Evolutionary conservation across 2,329 filamentous ascomycete species (phyloP).

Genomic region (Teratosphaeria destructans): DNA sequence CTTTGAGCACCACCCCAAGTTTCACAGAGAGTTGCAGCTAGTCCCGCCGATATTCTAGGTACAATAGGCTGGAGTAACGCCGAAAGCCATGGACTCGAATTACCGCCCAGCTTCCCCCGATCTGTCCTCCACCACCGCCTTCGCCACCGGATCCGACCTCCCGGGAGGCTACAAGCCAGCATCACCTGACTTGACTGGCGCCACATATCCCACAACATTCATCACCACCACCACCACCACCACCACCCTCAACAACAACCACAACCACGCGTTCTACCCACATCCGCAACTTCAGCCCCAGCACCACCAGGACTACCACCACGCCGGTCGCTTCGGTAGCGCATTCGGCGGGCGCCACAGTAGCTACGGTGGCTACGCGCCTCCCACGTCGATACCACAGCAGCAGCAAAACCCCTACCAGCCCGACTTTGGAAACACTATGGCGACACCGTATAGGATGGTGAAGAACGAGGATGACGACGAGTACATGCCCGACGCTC

Average conservation of each 20-base stretch:
- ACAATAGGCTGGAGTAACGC: neutral
- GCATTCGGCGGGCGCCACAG: constrained; percentile 3
- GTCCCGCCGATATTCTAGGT: no score
- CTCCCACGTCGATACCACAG: constrained; percentile 14
- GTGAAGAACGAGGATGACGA: constrained; percentile 18
- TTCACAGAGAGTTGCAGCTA: neutral
- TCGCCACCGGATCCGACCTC: constrained; percentile 6
- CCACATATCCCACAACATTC: constrained; percentile 2
- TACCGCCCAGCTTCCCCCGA: constrained; percentile 19
- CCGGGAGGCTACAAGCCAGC: neutral
- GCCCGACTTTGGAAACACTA: neutral
- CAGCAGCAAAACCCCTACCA: constrained; percentile 9
- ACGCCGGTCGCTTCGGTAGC: constrained; percentile 5
- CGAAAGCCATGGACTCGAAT: neutral
- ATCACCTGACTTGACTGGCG: neutral
- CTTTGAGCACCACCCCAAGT: neutral
- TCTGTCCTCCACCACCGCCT: constrained; percentile 18
- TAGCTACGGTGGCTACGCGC: constrained; percentile 4
- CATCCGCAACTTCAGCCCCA: neutral
- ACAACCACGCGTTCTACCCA: neutral
- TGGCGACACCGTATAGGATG: constrained; percentile 1
- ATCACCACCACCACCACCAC: constrained; percentile 1
- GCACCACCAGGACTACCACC: constrained; percentile 6
- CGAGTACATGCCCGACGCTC: constrained; percentile 22
- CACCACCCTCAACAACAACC: neutral